phyloP scores from a whole-genome alignment of 73 alveolate species.

The Urostyla sp. region DNA sequence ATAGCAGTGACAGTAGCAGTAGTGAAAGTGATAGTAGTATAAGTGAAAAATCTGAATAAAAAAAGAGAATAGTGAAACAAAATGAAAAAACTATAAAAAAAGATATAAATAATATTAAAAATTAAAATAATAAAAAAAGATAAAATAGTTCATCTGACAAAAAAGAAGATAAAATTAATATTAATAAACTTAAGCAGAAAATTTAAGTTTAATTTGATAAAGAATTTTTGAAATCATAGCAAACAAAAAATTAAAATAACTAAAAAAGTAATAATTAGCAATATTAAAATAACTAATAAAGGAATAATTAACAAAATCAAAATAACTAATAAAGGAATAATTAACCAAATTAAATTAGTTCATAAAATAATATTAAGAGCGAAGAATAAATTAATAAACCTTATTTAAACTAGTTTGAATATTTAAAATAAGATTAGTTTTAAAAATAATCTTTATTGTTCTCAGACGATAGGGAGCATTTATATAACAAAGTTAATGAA shows the following conservation, averaged over 20 bases:
- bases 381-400: not conserved
- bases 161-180: not conserved
- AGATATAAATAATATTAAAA: not conserved
- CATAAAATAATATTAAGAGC: no score
- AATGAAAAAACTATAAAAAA: no score
- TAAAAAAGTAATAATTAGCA: not conserved
- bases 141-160: not conserved
- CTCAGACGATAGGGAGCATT: not conserved
- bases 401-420: conserved; percentile 13
- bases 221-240: not conserved
- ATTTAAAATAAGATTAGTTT: not conserved
- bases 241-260: not conserved
- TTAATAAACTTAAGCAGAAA: not conserved
- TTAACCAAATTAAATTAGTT: no score
- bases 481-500: conserved; percentile 23
- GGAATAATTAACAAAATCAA: not conserved
- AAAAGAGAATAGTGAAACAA: no score
- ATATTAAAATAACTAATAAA: conserved; percentile 2
- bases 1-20: no score
- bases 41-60: no score
- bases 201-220: not conserved
- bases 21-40: no score
- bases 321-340: not conserved
- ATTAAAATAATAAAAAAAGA: not conserved
- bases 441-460: not conserved